Evolutionary conservation across 2,329 filamentous ascomycete genomes (phyloP).

Genomic region (Aspergillus aculeatus): DNA sequence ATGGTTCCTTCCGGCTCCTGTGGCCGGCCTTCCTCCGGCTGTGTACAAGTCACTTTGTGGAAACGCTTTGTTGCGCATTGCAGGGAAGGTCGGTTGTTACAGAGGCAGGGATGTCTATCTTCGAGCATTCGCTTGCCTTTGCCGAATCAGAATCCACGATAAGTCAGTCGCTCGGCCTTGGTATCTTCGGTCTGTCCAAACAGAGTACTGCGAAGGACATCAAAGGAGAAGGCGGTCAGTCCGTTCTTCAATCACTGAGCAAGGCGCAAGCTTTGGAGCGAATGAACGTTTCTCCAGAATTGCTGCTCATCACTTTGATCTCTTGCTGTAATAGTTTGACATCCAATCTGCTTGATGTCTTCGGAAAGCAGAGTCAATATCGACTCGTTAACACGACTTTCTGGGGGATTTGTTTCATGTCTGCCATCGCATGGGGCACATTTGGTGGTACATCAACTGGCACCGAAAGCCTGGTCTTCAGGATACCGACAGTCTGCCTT

Average conservation of each 20-base stretch:
- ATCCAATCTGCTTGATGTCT: constrained; percentile 77
- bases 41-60: constrained; percentile 77
- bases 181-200: constrained; percentile 57
- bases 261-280: constrained; percentile 65
- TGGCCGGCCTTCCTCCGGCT: constrained; percentile 54
- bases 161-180: constrained; percentile 73
- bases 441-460: constrained; percentile 47
- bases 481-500: constrained; percentile 92
- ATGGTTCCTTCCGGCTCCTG: constrained; percentile 71
- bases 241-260: constrained; percentile 40
- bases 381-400: constrained; percentile 84
- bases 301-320: constrained; percentile 82
- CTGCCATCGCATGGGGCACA: constrained; percentile 75
- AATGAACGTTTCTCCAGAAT: constrained; percentile 85
- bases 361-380: constrained; percentile 74
- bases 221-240: constrained; percentile 32
- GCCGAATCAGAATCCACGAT: constrained; percentile 91
- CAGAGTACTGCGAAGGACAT: constrained; percentile 45
- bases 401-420: constrained; percentile 90
- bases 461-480: constrained; percentile 62
- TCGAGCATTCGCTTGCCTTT: constrained; percentile 94
- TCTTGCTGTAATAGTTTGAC: constrained; percentile 85
- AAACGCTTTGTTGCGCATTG: constrained; percentile 82
- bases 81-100: constrained; percentile 77
- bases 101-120: constrained; percentile 93